Base-by-base conservation (phyloP, 192 early-diverging fungal species). In the Paraglomus occultum region DNA sequence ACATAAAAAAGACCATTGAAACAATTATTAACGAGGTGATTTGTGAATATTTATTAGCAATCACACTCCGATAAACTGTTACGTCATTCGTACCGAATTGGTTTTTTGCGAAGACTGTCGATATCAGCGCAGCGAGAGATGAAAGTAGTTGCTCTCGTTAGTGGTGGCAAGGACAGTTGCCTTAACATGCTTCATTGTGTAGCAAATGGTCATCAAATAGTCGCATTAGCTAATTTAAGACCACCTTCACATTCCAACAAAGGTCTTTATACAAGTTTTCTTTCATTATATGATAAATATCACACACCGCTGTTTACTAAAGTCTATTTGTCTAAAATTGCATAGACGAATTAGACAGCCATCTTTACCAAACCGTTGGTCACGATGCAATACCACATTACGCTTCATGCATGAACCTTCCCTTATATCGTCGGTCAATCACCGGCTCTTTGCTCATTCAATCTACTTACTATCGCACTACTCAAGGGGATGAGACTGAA, bases 281-380 rank as follows among this genome's bases (percentile, higher is more conserved):
- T 49, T 15, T 59, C 20, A 59, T 23, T n/a, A 58, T 15, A 6
- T 14, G 6, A 39, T 38, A 11, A 46, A 11, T 22, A 66, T 17
- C 31, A 6, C 2, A 42, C n/a, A 0, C 59, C 17, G 22, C 22
- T 47, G n/a, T n/a, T n/a, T 48, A 31, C 31, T 31, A 31, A 31
- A 31, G 31, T 31, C 14, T 15, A 1, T 47, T 15, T 11, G 22
- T 20, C 17, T 57, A 1, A 18, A 17, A 11, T 6, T 42, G 15
- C 31, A 18, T 43, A 85, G 93, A 95, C 67, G 97, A 99, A 71
- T 73, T 95, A 20, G 97, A 99, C 79, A 93, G 90, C 70, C 95
- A 88, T 79, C 92, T 99, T 86, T 98, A 94, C 75, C 97, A 99
- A 77, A 97, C 96, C 0, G 95, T 99, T 17, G 97, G 95, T 6